Evolutionary conservation across 2,329 filamentous ascomycete species (phyloP).

Genomic region (Microdochium nivale): DNA sequence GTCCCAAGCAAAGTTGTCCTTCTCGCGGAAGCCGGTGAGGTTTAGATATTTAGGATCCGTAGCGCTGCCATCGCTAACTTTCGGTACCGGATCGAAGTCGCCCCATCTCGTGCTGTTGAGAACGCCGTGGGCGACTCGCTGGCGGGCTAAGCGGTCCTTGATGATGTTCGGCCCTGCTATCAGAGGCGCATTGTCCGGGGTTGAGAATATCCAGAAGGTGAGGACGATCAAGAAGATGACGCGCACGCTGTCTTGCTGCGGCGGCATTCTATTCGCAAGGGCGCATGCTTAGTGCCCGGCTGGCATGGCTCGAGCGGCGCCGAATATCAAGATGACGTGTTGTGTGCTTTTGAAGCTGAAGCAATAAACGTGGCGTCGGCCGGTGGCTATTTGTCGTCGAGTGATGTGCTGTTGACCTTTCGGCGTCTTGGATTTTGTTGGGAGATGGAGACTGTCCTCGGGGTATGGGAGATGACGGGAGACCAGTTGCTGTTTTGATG

Average conservation of each 20-base stretch:
- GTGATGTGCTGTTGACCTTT: too few species aligned
- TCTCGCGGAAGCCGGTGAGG: slow-evolving; percentile 66
- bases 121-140: slow-evolving; percentile 41
- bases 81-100: slow-evolving; percentile 42
- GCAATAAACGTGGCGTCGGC: neutral
- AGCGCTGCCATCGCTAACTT: slow-evolving; percentile 16
- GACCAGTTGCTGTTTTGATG: too few species aligned
- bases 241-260: slow-evolving; percentile 34
- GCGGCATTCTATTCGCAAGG: slow-evolving; percentile 27
- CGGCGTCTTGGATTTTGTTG: too few species aligned
- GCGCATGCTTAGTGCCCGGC: neutral
- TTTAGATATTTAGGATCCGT: slow-evolving; percentile 45
- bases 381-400: too few species aligned
- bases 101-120: slow-evolving; percentile 51
- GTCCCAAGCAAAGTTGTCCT: slow-evolving; percentile 73
- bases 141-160: slow-evolving; percentile 38
- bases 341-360: neutral
- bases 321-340: neutral
- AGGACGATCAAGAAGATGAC: slow-evolving; percentile 33
- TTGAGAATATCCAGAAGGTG: slow-evolving; percentile 34
- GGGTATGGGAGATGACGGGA: too few species aligned
- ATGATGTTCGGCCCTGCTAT: slow-evolving; percentile 31
- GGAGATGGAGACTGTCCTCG: too few species aligned
- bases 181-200: slow-evolving; percentile 30
- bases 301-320: neutral